These are phyloP conservation scores for Nasturtium officinale DNA, from an alignment of 345 rosid genomes.

Conservation along the genomic window DNA sequence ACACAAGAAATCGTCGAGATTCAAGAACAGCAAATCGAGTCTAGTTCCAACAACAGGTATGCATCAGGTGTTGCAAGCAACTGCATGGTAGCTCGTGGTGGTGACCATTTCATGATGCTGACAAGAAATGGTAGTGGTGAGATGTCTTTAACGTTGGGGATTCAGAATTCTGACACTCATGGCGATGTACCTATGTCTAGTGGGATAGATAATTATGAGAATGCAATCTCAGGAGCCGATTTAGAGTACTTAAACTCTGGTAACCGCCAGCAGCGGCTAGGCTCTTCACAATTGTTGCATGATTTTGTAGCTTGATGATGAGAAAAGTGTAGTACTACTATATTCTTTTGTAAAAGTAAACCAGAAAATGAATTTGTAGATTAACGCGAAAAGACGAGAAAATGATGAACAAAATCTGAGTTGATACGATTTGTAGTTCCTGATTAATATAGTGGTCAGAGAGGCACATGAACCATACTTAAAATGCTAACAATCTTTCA, in stretches of 20 bases:
- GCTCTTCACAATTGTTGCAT: conserved; percentile 68
- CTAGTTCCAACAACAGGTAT: conserved; percentile 44
- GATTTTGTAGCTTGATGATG: conserved; percentile 76
- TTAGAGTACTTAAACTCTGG: conserved; percentile 62
- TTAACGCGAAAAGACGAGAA: neutral
- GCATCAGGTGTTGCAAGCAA: conserved; percentile 45
- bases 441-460: neutral
- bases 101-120: conserved; percentile 60
- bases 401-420: conserved; percentile 3
- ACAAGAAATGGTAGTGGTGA: conserved; percentile 61
- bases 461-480: conserved; percentile 11
- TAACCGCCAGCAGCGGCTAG: conserved; percentile 62
- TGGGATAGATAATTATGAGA: conserved; percentile 49
- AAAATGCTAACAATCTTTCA: neutral
- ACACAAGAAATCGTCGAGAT: conserved; percentile 49
- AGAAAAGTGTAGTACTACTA: conserved; percentile 32
- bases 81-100: conserved; percentile 45
- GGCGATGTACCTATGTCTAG: conserved; percentile 55
- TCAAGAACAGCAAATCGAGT: conserved; percentile 49
- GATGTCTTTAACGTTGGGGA: conserved; percentile 80
- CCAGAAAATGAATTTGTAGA: conserved; percentile 26
- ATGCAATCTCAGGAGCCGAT: conserved; percentile 47
- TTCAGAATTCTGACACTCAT: conserved; percentile 68
- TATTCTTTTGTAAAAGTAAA: neutral
- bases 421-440: neutral